Evolutionary conservation across 176 grass and related monocot species (phyloP).

Genomic region (Leersia perrieri): DNA sequence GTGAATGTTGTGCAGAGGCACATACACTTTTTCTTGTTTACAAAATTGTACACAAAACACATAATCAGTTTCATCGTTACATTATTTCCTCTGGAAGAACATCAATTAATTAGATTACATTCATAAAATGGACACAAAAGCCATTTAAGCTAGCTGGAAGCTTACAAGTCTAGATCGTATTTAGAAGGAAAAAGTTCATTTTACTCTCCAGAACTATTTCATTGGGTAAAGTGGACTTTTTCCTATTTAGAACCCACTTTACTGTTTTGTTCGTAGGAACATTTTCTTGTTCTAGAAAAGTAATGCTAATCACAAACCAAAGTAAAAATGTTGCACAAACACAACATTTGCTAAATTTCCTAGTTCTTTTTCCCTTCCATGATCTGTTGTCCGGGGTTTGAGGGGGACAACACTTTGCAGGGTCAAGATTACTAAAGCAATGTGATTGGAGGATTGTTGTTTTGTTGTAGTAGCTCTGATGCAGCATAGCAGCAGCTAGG

Average conservation of each 20-base stretch:
- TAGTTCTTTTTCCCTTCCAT: background rate
- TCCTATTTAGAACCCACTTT: too few species aligned
- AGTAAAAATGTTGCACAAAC: too few species aligned
- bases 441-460: background rate
- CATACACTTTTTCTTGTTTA: background rate
- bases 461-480: background rate
- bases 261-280: background rate
- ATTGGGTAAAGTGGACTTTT: too few species aligned
- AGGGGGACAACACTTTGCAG: background rate
- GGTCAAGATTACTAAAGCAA: background rate
- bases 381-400: background rate
- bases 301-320: too few species aligned
- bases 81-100: background rate
- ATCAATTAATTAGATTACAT: constrained; percentile 9
- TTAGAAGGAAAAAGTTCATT: too few species aligned
- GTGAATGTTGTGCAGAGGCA: background rate
- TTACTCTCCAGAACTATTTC: too few species aligned
- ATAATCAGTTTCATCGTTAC: background rate
- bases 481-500: background rate
- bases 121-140: background rate
- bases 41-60: background rate
- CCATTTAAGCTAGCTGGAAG: too few species aligned
- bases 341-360: background rate
- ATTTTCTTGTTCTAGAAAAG: background rate
- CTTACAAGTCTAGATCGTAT: too few species aligned